These are phyloP conservation scores for Starmerella potacharoeniae DNA, from an alignment of 805 yeast genomes.

Conservation along the genomic window DNA sequence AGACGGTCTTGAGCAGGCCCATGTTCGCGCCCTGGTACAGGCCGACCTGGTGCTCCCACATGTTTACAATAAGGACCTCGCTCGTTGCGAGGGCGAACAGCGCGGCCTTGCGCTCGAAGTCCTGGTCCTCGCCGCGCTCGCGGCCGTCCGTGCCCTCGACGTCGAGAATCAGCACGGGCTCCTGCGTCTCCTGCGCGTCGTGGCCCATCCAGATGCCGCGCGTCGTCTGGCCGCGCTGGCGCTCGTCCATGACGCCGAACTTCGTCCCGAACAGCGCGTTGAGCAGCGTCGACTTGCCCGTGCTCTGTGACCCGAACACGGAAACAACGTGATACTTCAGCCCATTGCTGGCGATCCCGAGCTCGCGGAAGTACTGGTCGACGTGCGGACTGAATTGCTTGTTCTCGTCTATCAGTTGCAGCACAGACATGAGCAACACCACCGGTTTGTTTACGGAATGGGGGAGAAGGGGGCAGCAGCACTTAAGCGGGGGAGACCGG, in stretches of 20 bases:
- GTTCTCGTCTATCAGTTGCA: constrained; percentile 51
- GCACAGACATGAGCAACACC: constrained; percentile 12
- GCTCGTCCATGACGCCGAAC: constrained; percentile 89
- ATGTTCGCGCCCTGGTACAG: constrained; percentile 95
- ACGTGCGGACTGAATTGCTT: constrained; percentile 39
- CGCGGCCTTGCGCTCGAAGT: constrained; percentile 93
- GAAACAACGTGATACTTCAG: constrained; percentile 79
- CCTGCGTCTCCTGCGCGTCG: constrained; percentile 26
- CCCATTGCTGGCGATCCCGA: constrained; percentile 33
- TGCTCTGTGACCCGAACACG: constrained; percentile 93
- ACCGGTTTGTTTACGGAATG: not conserved
- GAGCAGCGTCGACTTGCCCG: constrained; percentile 88
- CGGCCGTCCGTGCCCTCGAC: constrained; percentile 99
- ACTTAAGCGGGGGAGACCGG: no score
- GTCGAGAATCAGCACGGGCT: constrained; percentile 51
- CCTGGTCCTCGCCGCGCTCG: constrained; percentile 97
- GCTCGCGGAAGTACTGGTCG: constrained; percentile 26
- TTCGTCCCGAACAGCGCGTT: constrained; percentile 75
- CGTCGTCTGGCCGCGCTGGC: constrained; percentile 74
- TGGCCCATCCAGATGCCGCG: constrained; percentile 71
- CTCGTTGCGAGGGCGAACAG: constrained; percentile 86
- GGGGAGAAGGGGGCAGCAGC: not conserved
- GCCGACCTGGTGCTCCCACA: constrained; percentile 97
- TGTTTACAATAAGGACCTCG: constrained; percentile 78
- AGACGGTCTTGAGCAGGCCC: constrained; percentile 89